Evolutionary conservation across 257 asterid genomes (phyloP).

Genomic region (Nicotiana tomentosiformis): DNA sequence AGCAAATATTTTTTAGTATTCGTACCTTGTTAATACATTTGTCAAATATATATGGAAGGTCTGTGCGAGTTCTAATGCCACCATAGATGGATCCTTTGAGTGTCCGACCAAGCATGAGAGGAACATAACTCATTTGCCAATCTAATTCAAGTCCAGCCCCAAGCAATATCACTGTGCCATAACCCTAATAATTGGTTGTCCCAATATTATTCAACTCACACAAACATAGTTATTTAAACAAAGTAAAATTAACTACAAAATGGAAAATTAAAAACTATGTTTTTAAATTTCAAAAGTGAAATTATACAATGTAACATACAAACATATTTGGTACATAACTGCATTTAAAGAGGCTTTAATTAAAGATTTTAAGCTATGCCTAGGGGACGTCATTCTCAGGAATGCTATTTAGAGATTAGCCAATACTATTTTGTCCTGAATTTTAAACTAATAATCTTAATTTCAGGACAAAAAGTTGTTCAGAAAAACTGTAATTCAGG

Average conservation of each 20-base stretch:
- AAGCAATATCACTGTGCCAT: constrained; percentile 21
- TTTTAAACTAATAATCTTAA: no score
- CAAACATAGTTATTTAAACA: background rate
- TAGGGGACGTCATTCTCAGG: no score
- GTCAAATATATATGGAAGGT: constrained; percentile 39
- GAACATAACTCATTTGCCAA: constrained; percentile 33
- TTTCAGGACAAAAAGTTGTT: no score
- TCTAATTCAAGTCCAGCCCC: constrained; percentile 24
- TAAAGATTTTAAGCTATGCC: no score
- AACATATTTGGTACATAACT: no score
- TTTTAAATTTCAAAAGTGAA: background rate
- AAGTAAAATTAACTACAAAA: background rate
- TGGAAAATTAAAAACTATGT: background rate
- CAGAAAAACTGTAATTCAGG: no score
- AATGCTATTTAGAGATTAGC: no score
- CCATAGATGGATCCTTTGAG: constrained; percentile 46
- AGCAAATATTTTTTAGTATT: no score
- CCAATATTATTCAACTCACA: background rate
- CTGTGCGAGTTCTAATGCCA: constrained; percentile 45
- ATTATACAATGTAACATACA: background rate
- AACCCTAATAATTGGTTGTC: constrained; percentile 27
- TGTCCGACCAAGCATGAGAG: constrained; percentile 51
- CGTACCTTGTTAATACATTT: constrained; percentile 50
- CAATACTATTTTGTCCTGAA: no score
- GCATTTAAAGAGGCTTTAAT: no score